Base-by-base conservation (phyloP, 345 rosid species). In the Eucalyptus regnans region DNA sequence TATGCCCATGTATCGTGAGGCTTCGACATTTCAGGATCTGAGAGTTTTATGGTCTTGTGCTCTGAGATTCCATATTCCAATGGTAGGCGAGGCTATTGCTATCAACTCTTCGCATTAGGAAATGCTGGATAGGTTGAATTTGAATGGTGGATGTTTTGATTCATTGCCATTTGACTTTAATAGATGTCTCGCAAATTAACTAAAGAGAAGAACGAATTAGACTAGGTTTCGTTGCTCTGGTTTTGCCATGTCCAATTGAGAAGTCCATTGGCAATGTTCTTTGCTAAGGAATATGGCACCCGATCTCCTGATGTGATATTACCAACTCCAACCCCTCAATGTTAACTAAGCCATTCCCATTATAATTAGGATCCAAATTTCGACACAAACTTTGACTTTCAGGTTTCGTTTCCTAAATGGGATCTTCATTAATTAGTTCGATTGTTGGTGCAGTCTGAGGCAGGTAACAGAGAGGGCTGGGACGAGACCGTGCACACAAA, bases 401-500 rank as follows among this genome's bases (percentile, higher is more conserved):
- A 9, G 44, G 31, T 4, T 66, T 87, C 33, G n/a, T 84, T 68
- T 83, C 48, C 25, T 46, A 50, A 41, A n/a, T 50, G 29, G 33
- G 50, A 33, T 44, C 51, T 88, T 33, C 50, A 31, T 49, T 89
- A 68, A 68, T 90, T 86, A 48, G 83, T 88, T 87, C 10, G 88
- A 80, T 31, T 22, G 29, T 60, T 90, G 81, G 88, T 89, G 44
- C 89, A 97, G 99, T 94, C 96, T 22, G 98, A 94, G 89, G 94
- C 95, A 90, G 96, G 96, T 79, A 94, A 91, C 86, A 86, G 86
- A 18, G 95, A 95, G 49, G 90, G 93, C 90, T 98, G 99, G 99
- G 99, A 98, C 33, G 95, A 94, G 89, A 98, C 99, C 79, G 76
- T 93, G 90, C 94, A 96, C 83, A 94, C 98, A 9, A 98, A 95